Evolutionary conservation across 345 rosid species (phyloP), one percentile per base, ranked within the genome.

Genomic region (Eucalyptus pauciflora): DNA sequence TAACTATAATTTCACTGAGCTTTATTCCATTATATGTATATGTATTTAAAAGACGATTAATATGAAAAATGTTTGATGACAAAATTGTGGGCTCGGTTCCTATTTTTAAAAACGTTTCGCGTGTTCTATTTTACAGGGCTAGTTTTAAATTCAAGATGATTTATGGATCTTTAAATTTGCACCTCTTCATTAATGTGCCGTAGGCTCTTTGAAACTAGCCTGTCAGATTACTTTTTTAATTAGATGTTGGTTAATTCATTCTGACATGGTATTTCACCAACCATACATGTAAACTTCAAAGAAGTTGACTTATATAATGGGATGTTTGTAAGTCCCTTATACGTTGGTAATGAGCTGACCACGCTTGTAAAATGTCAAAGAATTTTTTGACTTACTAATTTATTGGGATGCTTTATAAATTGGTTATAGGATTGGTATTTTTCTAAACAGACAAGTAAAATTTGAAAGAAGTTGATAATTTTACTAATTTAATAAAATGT

Each of bases 291-390:
- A 64, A 13, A 13, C 33, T 64, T 64, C 18, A 29, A 62, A 62
- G 0, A 62, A 62, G 0, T 62, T 29, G 71, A 62, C 18, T 62
- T 13, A 62, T 29, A 6, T 13, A 29, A 29, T 62, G 71, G 71
- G 22, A 33, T 69, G 80, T 33, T 33, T 16, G 24, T 69, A 33
- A 33, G 22, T 17, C 45, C 24, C 43, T 33, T 71, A 33, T 71
- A 33, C 0, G 7, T 3, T 71, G 81, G 13, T 33, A 37, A 43
- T 71, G 20, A 18, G 41, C 24, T 33, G 0, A 0, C 12, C 45
- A 18, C 25, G 6, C 13, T 69, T 33, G 45, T 71, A 33, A 33
- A 33, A 69, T 69, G 80, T 69, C 25, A 33, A 71, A 71, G 24
- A 71, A 71, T 15, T 71, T 33, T 2, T 20, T 69, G 31, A 18